Percentiles rank a stretch among this genome's conserved stretches.
Conservation (phyloP, 768 basidiomycete species). For the Daedaleopsis nitida region DNA sequence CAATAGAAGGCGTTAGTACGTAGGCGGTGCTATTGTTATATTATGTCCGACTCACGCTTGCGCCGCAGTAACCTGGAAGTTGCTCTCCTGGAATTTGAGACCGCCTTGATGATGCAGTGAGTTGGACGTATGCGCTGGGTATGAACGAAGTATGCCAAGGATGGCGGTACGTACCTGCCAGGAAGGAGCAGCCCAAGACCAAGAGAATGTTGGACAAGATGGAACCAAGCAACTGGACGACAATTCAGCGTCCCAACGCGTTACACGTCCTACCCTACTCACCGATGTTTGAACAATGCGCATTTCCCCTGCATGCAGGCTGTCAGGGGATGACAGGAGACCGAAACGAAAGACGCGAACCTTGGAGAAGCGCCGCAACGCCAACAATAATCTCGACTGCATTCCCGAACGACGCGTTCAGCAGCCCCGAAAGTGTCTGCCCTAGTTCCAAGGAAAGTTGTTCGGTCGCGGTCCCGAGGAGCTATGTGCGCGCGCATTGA, state of each 20-base stretch:
- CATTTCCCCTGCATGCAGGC: constrained; percentile 57
- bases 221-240: constrained; percentile 78
- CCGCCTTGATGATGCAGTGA: constrained; percentile 53
- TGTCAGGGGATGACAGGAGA: background rate
- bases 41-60: constrained; percentile 66
- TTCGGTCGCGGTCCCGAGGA: constrained; percentile 82
- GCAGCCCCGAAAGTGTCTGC: constrained; percentile 81
- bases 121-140: background rate
- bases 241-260: background rate
- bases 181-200: constrained; percentile 89
- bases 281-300: constrained; percentile 93
- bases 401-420: constrained; percentile 85
- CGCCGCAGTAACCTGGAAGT: constrained; percentile 82
- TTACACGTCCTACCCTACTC: constrained; percentile 23
- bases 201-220: constrained; percentile 89
- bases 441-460: constrained; percentile 79
- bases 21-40: constrained; percentile 3
- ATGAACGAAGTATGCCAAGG: too few relatives aligned
- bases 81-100: constrained; percentile 60
- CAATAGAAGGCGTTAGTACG: constrained; percentile 15
- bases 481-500: constrained; percentile 35
- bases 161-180: constrained; percentile 57
- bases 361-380: constrained; percentile 78
- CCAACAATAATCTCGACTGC: constrained; percentile 91
- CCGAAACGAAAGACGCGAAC: constrained; percentile 34